Evolutionary conservation across 2,329 filamentous ascomycete genomes (phyloP).

Genomic region (Pyrenochaeta sp.): DNA sequence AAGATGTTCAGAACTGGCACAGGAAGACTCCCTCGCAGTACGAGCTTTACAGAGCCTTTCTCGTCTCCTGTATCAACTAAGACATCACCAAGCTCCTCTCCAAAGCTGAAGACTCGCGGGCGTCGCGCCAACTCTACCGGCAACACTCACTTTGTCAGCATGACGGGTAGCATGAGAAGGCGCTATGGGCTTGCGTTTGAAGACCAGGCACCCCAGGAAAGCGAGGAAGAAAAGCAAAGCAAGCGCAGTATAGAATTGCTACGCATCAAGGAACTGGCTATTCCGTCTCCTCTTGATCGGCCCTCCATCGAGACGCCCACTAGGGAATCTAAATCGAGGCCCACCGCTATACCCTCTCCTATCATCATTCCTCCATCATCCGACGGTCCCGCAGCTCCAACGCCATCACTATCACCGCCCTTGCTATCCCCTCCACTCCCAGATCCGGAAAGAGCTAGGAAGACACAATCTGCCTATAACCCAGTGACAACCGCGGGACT

Average conservation of each 20-base stretch:
- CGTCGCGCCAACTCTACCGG: constrained; percentile 48
- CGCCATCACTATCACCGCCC: constrained; percentile 19
- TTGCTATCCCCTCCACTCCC: constrained; percentile 23
- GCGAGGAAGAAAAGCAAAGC: constrained; percentile 42
- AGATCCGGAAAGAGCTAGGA: constrained; percentile 28
- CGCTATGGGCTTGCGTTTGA: constrained; percentile 39
- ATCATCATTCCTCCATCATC: constrained; percentile 21
- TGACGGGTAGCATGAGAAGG: constrained; percentile 38
- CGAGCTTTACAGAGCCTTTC: constrained; percentile 25
- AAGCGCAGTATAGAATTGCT: constrained; percentile 43
- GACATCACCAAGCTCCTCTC: constrained; percentile 26
- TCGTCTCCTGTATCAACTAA: constrained; percentile 32
- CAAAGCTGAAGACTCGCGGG: constrained; percentile 35
- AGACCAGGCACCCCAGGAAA: constrained; percentile 39
- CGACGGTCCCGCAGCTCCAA: constrained; percentile 10
- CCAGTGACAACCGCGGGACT: constrained; percentile 45
- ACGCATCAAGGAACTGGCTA: constrained; percentile 42
- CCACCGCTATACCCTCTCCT: constrained; percentile 18
- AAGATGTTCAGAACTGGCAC: constrained; percentile 38
- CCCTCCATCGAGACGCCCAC: constrained; percentile 6
- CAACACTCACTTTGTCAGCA: constrained; percentile 34
- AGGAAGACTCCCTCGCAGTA: constrained; percentile 33
- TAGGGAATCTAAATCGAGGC: constrained; percentile 3
- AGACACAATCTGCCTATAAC: constrained; percentile 43
- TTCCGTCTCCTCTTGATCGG: constrained; percentile 25